Evolutionary conservation across 345 rosid species (phyloP).

Genomic region (Triadica sebifera): DNA sequence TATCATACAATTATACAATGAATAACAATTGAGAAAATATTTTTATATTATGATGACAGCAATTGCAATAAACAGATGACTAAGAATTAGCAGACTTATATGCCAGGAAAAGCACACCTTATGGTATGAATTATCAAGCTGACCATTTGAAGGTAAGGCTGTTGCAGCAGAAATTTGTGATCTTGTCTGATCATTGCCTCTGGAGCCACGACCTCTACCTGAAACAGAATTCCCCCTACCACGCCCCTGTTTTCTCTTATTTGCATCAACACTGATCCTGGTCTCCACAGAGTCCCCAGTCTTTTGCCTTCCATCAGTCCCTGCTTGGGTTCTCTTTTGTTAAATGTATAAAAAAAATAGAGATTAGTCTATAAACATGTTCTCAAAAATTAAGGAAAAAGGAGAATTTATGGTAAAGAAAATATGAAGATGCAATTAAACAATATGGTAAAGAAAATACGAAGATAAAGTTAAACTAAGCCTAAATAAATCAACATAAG

Average conservation of each 20-base stretch:
- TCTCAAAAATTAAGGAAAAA: not conserved
- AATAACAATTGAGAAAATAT: not conserved
- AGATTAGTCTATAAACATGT: no score
- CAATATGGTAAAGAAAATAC: not conserved
- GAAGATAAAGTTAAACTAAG: not conserved
- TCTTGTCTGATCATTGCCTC: constrained; percentile 56
- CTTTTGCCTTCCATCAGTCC: constrained; percentile 65
- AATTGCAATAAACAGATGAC: not conserved
- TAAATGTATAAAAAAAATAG: constrained; percentile 21
- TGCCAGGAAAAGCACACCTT: constrained; percentile 51
- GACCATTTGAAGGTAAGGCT: constrained; percentile 55
- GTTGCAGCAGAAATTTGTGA: constrained; percentile 49
- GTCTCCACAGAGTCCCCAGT: constrained; percentile 47
- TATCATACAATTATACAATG: not conserved
- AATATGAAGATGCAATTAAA: not conserved
- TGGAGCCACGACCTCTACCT: constrained; percentile 88
- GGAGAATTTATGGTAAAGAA: not conserved
- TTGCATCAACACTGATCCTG: constrained; percentile 52
- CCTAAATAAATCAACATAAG: not conserved
- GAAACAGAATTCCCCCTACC: constrained; percentile 68
- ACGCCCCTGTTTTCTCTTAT: constrained; percentile 77
- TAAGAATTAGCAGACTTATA: not conserved
- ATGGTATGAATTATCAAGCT: constrained; percentile 52
- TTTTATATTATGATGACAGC: not conserved
- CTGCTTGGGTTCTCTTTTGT: constrained; percentile 36